phyloP scores from a whole-genome alignment of 2,329 filamentous ascomycete species.

The Stachybotrys elegans region DNA sequence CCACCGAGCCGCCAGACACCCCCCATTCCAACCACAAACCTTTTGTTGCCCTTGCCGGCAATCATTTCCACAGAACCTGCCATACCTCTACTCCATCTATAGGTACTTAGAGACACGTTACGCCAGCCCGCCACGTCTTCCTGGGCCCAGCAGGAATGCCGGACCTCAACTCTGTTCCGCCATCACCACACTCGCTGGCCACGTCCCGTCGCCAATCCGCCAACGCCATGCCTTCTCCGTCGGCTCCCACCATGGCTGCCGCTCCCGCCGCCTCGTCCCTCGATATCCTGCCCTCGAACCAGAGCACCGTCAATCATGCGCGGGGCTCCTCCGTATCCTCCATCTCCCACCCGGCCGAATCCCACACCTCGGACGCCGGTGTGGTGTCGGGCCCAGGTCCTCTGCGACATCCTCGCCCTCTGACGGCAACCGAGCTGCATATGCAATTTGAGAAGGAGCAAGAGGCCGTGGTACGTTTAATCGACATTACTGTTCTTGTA shows the following conservation, averaged over 20 bases:
- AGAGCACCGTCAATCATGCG: conserved; percentile 40
- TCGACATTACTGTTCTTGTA: not conserved
- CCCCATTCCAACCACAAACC: too few relatives aligned
- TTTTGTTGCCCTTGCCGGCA: too few relatives aligned
- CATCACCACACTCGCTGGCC: conserved; percentile 41
- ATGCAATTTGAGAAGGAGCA: conserved; percentile 91
- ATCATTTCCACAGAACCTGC: too few relatives aligned
- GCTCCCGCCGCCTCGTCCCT: conserved; percentile 35
- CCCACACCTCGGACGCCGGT: conserved; percentile 28
- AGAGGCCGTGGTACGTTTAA: conserved; percentile 70
- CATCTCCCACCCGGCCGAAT: conserved; percentile 20
- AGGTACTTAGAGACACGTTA: not conserved
- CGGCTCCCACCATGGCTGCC: conserved; percentile 18
- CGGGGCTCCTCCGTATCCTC: conserved; percentile 28
- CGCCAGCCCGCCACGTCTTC: not conserved
- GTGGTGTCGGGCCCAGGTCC: conserved; percentile 62
- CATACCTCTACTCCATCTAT: too few relatives aligned
- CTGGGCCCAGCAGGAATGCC: too few relatives aligned
- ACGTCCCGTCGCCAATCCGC: conserved; percentile 38
- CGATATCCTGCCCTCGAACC: conserved; percentile 55
- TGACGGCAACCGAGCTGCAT: conserved; percentile 87
- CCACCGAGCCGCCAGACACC: too few relatives aligned
- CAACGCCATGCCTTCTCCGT: conserved; percentile 35
- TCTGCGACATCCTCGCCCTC: conserved; percentile 76
- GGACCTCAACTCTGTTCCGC: conserved; percentile 51